Percentiles rank a stretch among this genome's conserved stretches.
Evolutionary conservation across 176 grass and related monocot species (phyloP).

Genomic region (Carex parvula): DNA sequence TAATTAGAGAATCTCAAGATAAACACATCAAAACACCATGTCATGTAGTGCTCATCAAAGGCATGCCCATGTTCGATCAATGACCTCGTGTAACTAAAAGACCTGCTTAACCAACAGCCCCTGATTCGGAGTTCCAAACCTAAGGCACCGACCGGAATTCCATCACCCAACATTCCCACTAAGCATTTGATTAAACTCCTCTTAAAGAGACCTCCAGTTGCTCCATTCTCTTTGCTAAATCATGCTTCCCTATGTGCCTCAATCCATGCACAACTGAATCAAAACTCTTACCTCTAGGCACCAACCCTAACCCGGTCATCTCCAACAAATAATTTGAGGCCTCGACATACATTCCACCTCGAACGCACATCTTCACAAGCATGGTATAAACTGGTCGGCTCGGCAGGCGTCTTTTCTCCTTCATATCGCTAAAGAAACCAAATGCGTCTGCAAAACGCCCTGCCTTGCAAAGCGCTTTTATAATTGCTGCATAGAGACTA

Average conservation of each 20-base stretch:
- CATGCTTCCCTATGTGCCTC: conserved; percentile 65
- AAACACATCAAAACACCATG: neutral
- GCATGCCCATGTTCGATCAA: neutral
- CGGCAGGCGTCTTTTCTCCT: conserved; percentile 51
- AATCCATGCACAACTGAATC: conserved; percentile 67
- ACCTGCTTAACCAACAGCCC: neutral
- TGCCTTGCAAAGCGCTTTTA: conserved; percentile 82
- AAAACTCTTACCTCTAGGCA: conserved; percentile 55
- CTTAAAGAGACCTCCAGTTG: conserved; percentile 65
- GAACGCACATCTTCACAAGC: conserved; percentile 92
- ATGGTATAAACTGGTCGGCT: conserved; percentile 90
- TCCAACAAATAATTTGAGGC: conserved; percentile 78
- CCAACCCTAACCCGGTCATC: conserved; percentile 74
- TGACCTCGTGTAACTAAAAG: neutral
- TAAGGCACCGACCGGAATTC: neutral
- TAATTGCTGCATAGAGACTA: conserved; percentile 73
- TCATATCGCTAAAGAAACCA: conserved; percentile 75
- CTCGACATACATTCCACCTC: conserved; percentile 65
- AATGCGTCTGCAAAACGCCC: conserved; percentile 76
- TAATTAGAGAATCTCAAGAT: neutral
- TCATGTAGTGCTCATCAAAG: neutral
- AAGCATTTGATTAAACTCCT: conserved; percentile 34
- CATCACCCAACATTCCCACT: neutral
- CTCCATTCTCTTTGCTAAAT: conserved; percentile 67
- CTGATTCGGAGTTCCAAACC: neutral